phyloP scores from a whole-genome alignment of 1,139 yeast species.

The Debaryomycetaceae sp. region DNA sequence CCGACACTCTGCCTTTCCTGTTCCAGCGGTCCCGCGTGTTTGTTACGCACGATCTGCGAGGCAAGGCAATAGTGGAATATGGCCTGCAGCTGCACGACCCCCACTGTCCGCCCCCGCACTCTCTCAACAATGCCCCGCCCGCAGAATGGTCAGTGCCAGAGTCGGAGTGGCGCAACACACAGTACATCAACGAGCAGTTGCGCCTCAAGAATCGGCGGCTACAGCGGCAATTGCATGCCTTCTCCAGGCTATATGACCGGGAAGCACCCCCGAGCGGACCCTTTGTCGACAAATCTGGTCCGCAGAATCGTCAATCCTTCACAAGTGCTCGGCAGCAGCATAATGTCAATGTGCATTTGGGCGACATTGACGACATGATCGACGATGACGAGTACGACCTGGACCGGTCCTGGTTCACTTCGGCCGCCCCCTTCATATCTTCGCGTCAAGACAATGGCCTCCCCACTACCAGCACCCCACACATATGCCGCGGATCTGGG shows the following conservation, averaged over 20 bases:
- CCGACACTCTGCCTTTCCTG: conserved; percentile 18
- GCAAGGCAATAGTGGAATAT: conserved; percentile 13
- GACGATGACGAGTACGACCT: conserved; percentile 6
- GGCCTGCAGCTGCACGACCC: conserved; percentile 2
- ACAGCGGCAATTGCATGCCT: conserved; percentile 4
- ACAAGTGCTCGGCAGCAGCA: no score
- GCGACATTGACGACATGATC: conserved; percentile 2
- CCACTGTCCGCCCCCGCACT: neutral
- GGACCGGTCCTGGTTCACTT: conserved; percentile 10
- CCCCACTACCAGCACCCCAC: neutral
- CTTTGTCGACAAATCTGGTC: no score
- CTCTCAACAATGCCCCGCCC: no score
- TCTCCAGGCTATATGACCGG: neutral
- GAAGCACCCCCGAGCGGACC: no score
- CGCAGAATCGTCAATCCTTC: no score
- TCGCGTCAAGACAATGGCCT: neutral
- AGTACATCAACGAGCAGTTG: conserved; percentile 7
- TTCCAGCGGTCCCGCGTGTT: conserved; percentile 32
- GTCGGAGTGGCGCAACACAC: conserved; percentile 5
- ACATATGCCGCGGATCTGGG: no score
- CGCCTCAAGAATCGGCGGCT: conserved; percentile 6
- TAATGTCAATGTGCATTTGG: neutral
- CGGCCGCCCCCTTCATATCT: conserved; percentile 14
- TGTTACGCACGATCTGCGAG: conserved; percentile 36
- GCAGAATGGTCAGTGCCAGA: conserved; percentile 2